phyloP scores from a whole-genome alignment of 352 stramenopile genomes.

The Globisporangium parvum region DNA sequence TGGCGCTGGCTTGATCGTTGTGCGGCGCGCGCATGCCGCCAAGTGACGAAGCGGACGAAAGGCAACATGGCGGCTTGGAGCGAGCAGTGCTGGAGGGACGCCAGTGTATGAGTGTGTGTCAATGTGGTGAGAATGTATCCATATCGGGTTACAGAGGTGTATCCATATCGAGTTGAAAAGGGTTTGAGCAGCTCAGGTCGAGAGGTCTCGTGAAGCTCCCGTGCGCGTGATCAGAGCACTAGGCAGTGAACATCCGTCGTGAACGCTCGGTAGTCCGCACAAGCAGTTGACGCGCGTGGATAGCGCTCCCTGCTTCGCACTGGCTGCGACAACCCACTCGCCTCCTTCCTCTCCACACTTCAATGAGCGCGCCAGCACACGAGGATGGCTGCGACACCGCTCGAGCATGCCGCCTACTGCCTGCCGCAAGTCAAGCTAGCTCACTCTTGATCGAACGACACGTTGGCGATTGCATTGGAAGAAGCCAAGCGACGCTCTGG shows the following conservation, averaged over 20 bases:
- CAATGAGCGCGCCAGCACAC: background rate
- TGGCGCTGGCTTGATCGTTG: constrained; percentile 42
- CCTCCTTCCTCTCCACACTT: background rate
- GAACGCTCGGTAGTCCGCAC: background rate
- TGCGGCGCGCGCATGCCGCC: constrained; percentile 20
- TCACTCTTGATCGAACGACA: background rate
- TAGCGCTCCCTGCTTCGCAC: background rate
- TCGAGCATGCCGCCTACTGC: background rate
- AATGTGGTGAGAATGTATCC: background rate
- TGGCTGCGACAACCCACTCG: background rate
- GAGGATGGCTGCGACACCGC: background rate
- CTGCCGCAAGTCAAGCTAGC: no score
- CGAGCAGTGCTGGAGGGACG: no score
- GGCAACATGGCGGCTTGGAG: no score
- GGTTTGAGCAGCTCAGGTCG: background rate
- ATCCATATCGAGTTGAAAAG: background rate
- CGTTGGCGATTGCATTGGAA: background rate
- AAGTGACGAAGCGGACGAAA: no score
- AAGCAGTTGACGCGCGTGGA: background rate
- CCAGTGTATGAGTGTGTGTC: no score
- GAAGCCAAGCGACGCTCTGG: background rate
- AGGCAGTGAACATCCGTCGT: background rate
- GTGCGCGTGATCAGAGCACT: background rate
- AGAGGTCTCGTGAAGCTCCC: background rate
- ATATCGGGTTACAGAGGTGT: background rate